Percentiles rank a stretch among this genome's conserved stretches.
Conservation (phyloP, 192 early-diverging fungal genomes). For the Pilaira anomala region DNA sequence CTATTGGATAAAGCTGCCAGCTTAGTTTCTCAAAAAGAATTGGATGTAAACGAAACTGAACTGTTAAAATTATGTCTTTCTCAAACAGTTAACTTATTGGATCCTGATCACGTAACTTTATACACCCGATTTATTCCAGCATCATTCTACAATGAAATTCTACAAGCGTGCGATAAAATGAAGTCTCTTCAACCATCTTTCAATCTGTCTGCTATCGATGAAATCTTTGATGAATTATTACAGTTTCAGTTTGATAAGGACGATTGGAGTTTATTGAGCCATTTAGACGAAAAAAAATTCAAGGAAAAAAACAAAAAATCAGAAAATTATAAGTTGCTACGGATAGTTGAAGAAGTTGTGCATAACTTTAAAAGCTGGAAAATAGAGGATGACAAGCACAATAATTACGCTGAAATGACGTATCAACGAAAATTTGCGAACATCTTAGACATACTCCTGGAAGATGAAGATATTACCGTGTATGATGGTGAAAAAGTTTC, state of each 20-base stretch:
- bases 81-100: conserved; percentile 18
- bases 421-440: conserved; percentile 17
- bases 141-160: conserved; percentile 20
- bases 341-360: conserved; percentile 18
- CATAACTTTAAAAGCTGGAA: conserved; percentile 21
- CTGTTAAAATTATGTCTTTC: conserved; percentile 20
- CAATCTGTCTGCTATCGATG: conserved; percentile 14
- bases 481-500: conserved; percentile 20
- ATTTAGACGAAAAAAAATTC: conserved; percentile 17
- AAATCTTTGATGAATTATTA: conserved; percentile 19
- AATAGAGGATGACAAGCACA: conserved; percentile 16
- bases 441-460: conserved; percentile 17
- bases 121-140: conserved; percentile 17
- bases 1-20: conserved; percentile 13
- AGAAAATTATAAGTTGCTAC: conserved; percentile 18
- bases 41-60: conserved; percentile 17
- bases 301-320: conserved; percentile 17
- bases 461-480: conserved; percentile 16
- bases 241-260: conserved; percentile 19
- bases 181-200: conserved; percentile 17
- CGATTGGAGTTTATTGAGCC: conserved; percentile 9
- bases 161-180: conserved; percentile 19
- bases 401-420: conserved; percentile 12
- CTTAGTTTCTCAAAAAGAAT: conserved; percentile 12
- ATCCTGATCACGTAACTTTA: conserved; percentile 12